phyloP scores from a whole-genome alignment of 805 yeast species.

The Isabelozyma rhagii region DNA sequence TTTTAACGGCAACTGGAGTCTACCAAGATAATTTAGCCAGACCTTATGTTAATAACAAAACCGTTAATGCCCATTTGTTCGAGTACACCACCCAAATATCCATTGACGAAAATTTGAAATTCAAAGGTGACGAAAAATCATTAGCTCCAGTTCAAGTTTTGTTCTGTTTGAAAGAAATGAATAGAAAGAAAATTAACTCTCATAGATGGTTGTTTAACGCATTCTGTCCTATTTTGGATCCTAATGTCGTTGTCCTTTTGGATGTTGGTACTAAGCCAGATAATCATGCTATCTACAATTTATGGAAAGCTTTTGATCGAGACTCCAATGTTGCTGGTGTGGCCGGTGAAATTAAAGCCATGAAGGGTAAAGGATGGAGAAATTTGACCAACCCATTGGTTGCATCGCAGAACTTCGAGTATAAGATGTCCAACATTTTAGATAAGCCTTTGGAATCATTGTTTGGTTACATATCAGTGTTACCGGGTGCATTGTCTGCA shows the following conservation, averaged over 20 bases:
- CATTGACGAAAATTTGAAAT: slow-evolving; percentile 81
- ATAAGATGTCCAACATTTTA: slow-evolving; percentile 92
- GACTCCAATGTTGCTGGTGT: slow-evolving; percentile 99
- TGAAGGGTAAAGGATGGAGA: slow-evolving; percentile 86
- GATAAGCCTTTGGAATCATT: slow-evolving; percentile 92
- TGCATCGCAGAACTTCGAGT: slow-evolving; percentile 95
- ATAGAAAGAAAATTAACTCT: slow-evolving; percentile 91
- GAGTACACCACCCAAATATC: slow-evolving; percentile 97
- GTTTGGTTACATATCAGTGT: slow-evolving; percentile 89
- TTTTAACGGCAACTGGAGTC: slow-evolving; percentile 91
- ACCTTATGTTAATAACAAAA: slow-evolving; percentile 85
- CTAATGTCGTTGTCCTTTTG: slow-evolving; percentile 81
- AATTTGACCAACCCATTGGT: slow-evolving; percentile 86
- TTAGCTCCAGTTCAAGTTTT: slow-evolving; percentile 92
- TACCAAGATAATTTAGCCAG: slow-evolving; percentile 98
- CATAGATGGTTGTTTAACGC: slow-evolving; percentile 98
- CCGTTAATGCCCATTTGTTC: slow-evolving; percentile 89
- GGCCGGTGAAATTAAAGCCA: slow-evolving; percentile 94
- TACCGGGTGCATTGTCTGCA: slow-evolving; percentile 96
- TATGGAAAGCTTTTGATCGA: slow-evolving; percentile 96
- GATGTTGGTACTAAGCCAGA: slow-evolving; percentile 99
- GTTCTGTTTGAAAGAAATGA: slow-evolving; percentile 89
- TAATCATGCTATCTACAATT: slow-evolving; percentile 78
- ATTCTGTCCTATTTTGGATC: slow-evolving; percentile 86
- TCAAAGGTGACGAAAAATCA: slow-evolving; percentile 86